These are phyloP conservation scores for Artemisia annua DNA, from an alignment of 129 eudicot genomes.

Conservation along the genomic window DNA sequence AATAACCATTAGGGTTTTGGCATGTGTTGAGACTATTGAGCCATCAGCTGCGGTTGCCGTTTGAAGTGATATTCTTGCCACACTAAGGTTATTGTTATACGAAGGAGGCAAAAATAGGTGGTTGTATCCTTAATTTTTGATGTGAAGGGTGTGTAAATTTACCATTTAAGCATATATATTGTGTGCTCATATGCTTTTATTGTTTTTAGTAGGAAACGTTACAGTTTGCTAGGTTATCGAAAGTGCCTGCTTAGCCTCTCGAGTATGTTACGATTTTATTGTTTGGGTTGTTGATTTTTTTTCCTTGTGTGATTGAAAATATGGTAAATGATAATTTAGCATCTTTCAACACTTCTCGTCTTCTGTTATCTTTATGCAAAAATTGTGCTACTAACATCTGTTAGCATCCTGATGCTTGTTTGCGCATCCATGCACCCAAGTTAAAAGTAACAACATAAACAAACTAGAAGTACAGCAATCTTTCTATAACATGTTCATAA, in stretches of 20 bases:
- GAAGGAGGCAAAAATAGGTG: slow-evolving; percentile 11
- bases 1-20: slow-evolving; percentile 15
- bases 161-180: slow-evolving; percentile 16
- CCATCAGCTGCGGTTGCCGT: slow-evolving; percentile 8
- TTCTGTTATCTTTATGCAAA: too few relatives aligned
- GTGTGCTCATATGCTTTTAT: slow-evolving; percentile 26
- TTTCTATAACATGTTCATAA: too few relatives aligned
- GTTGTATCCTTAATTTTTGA: slow-evolving; percentile 22
- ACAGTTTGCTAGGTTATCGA: slow-evolving; percentile 11
- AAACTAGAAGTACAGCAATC: too few relatives aligned
- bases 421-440: too few relatives aligned
- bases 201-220: slow-evolving; percentile 13
- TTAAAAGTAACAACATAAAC: too few relatives aligned
- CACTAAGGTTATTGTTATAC: background rate
- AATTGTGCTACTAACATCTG: too few relatives aligned
- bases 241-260: slow-evolving; percentile 3
- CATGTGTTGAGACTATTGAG: slow-evolving; percentile 5
- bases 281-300: slow-evolving; percentile 7
- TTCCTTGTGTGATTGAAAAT: background rate
- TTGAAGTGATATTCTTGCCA: slow-evolving; percentile 16
- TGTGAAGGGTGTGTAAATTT: slow-evolving; percentile 25
- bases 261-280: slow-evolving; percentile 14
- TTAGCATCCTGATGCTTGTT: too few relatives aligned
- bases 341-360: background rate
- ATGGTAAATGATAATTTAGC: background rate